Conservation (phyloP, 768 basidiomycete genomes). For the Hericium rajendrae region DNA sequence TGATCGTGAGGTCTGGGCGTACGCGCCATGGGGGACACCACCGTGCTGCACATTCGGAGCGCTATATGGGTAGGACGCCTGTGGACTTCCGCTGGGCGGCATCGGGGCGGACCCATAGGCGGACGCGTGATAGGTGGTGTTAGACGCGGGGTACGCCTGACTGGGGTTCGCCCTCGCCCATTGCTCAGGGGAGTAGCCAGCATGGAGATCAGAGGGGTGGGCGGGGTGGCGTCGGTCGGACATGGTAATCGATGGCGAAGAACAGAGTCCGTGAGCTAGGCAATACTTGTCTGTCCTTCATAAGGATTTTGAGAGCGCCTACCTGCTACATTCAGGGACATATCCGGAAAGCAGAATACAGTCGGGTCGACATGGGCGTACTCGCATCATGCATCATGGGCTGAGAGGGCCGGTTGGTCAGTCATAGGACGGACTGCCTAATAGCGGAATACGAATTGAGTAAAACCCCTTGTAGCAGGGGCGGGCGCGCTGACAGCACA, state of each 20-base stretch:
- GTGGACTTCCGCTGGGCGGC: background rate
- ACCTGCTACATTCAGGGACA: constrained; percentile 10
- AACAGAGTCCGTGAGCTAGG: constrained; percentile 5
- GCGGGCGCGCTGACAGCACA: constrained; percentile 9
- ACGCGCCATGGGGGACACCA: constrained; percentile 5
- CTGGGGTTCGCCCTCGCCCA: constrained; percentile 12
- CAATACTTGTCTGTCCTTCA: constrained; percentile 9
- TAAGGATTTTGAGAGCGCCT: constrained; percentile 15
- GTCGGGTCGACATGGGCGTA: constrained; percentile 3
- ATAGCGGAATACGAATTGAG: constrained; percentile 14
- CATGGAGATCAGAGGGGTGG: constrained; percentile 5
- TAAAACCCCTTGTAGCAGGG: constrained; percentile 9
- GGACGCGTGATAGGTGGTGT: constrained; percentile 5
- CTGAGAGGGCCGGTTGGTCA: background rate
- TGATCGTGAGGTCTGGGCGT: constrained; percentile 4
- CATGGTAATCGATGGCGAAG: constrained; percentile 11
- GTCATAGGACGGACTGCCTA: constrained; percentile 7
- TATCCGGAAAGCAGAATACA: constrained; percentile 5
- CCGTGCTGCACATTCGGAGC: constrained; percentile 1
- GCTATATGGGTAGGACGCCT: constrained; percentile 3
- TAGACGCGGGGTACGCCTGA: constrained; percentile 7
- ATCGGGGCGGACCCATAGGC: constrained; percentile 9
- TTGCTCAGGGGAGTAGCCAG: constrained; percentile 5
- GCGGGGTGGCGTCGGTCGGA: constrained; percentile 12
- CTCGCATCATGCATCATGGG: constrained; percentile 8